Evolutionary conservation across 2,329 filamentous ascomycete species (phyloP).

Genomic region (Aspergillus aculeatus): DNA sequence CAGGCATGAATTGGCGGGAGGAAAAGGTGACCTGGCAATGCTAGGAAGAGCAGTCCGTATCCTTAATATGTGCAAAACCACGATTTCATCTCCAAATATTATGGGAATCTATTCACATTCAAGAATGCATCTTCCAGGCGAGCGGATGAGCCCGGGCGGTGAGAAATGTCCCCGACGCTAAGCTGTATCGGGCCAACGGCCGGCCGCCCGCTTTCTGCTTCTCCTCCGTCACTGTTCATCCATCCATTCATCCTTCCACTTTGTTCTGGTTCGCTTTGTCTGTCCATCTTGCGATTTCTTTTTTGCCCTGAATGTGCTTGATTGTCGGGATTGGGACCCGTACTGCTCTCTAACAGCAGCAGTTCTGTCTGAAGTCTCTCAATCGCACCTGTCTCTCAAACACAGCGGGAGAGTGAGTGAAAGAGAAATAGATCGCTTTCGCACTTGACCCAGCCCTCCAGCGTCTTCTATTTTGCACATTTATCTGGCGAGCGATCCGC

Average conservation of each 20-base stretch:
- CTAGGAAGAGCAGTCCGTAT: too few relatives aligned
- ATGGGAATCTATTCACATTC: too few relatives aligned
- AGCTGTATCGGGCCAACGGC: slow-evolving; percentile 17
- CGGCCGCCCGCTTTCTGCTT: slow-evolving; percentile 19
- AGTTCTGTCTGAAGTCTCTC: background rate
- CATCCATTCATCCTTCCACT: background rate
- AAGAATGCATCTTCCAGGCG: too few relatives aligned
- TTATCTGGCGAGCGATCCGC: slow-evolving; percentile 9
- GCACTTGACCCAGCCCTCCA: slow-evolving; percentile 3
- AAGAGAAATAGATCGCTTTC: background rate
- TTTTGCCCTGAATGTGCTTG: slow-evolving; percentile 1
- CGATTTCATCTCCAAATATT: too few relatives aligned
- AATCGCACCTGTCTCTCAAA: background rate
- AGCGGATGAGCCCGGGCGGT: slow-evolving; percentile 8
- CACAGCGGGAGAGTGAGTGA: background rate
- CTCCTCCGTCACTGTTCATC: slow-evolving; percentile 17
- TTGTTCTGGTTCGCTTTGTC: slow-evolving; percentile 18
- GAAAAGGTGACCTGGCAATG: too few relatives aligned
- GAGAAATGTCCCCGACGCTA: slow-evolving; percentile 23
- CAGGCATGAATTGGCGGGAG: background rate
- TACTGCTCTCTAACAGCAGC: background rate
- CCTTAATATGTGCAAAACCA: too few relatives aligned
- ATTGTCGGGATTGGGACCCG: slow-evolving; percentile 1
- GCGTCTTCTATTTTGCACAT: slow-evolving; percentile 5
- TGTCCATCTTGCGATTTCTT: slow-evolving; percentile 1